Evolutionary conservation across 2,329 filamentous ascomycete genomes (phyloP).

Genomic region (Calonectria naviculata): DNA sequence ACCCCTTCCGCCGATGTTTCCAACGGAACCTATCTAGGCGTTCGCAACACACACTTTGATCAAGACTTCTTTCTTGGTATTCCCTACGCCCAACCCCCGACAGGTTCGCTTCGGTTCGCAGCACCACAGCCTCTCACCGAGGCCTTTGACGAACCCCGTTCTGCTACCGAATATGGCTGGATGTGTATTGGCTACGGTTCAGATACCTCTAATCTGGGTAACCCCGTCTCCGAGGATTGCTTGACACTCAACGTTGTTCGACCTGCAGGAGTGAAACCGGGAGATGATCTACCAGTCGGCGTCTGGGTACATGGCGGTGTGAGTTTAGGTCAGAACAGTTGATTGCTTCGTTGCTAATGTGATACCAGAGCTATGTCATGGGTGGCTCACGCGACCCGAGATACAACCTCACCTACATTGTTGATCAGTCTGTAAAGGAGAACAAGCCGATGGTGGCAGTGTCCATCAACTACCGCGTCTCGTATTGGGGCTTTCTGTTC

Average conservation of each 20-base stretch:
- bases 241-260: slow-evolving; percentile 40
- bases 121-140: slow-evolving; percentile 60
- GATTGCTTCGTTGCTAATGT: slow-evolving; percentile 14
- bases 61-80: slow-evolving; percentile 66
- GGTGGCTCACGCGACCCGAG: slow-evolving; percentile 46
- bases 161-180: slow-evolving; percentile 58
- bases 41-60: slow-evolving; percentile 43
- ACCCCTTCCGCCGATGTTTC: slow-evolving; percentile 14
- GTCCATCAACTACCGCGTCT: slow-evolving; percentile 62
- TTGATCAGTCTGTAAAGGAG: slow-evolving; percentile 59
- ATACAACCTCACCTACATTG: slow-evolving; percentile 72
- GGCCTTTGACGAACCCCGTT: slow-evolving; percentile 51
- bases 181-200: slow-evolving; percentile 63
- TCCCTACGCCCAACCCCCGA: slow-evolving; percentile 64
- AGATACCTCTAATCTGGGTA: slow-evolving; percentile 37
- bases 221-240: slow-evolving; percentile 38
- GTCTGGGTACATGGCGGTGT: slow-evolving; percentile 68
- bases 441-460: slow-evolving; percentile 62
- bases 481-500: slow-evolving; percentile 63
- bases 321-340: slow-evolving; percentile 7
- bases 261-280: slow-evolving; percentile 38
- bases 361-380: slow-evolving; percentile 35
- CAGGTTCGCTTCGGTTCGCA: slow-evolving; percentile 64
- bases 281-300: slow-evolving; percentile 62
- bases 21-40: slow-evolving; percentile 61